Base-by-base conservation (phyloP, 441 rosid species). In the Euphorbia celastroides region DNA sequence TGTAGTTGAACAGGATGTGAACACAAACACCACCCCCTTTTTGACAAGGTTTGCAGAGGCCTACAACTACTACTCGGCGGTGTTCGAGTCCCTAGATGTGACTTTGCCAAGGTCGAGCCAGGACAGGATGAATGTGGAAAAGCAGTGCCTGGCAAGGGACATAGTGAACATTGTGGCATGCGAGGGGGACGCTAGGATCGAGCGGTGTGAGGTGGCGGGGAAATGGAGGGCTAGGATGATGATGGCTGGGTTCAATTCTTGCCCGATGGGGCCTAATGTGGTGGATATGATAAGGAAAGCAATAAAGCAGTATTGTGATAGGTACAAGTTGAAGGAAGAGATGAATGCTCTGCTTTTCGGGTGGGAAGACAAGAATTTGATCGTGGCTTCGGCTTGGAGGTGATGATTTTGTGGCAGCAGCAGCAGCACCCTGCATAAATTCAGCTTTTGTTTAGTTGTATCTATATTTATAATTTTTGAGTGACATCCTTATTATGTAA, bases 161-260 rank as follows among this genome's bases (percentile, higher is more conserved):
- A 94, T 92, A 52, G 95, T 94, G 17, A 94, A 94, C 77, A 78
- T 94, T 12, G 84, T 94, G 31, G 99, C 99, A 2, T 94, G 99
- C 0, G 99, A 94, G 71, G 99, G 99, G 42, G 97, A 92, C 76
- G 98, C 92, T 67, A 81, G 99, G 66, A 90, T 94, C 0, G 99
- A 94, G 65, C 82, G 98, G 19, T 94, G 86, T 4, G 99, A 94
- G 66, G 90, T 82, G 65, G 98, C 99, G 0, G 96, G 98, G 56
- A 94, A 94, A 76, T 94, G 99, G 99, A 83, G 97, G 63, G 94
- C 94, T 7, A 88, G 99, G 75, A 92, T 94, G 98, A 84, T 12
- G 75, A 94, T 94, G 99, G 98, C 99, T 0, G 98, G 97, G 42
- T 94, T 94, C 73, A 75, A 57, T 42, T 71, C 96, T 14, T 77